phyloP scores from a whole-genome alignment of 2,329 filamentous ascomycete genomes.

The Alternaria brassicae region DNA sequence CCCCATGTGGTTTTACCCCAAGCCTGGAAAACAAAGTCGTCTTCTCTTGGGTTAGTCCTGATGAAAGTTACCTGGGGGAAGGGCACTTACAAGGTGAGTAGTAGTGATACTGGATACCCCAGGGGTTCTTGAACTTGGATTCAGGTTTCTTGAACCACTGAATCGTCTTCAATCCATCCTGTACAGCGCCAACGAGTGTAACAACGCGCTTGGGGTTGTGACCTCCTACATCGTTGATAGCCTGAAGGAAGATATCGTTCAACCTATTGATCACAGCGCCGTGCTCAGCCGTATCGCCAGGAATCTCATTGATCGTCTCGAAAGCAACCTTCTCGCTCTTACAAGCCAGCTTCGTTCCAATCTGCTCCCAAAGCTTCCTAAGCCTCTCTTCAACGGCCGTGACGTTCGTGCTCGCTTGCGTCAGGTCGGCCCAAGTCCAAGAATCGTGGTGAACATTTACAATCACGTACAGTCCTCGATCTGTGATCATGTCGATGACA shows the following conservation, averaged over 20 bases:
- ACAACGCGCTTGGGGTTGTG: constrained; percentile 64
- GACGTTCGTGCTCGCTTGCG: constrained; percentile 55
- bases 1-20: constrained; percentile 70
- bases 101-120: constrained; percentile 68
- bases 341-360: constrained; percentile 62
- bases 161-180: constrained; percentile 62
- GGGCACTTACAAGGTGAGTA: constrained; percentile 62
- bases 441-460: constrained; percentile 68
- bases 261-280: constrained; percentile 62
- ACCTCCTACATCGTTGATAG: constrained; percentile 62
- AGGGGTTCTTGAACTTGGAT: constrained; percentile 60
- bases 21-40: constrained; percentile 50
- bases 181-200: constrained; percentile 60
- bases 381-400: constrained; percentile 65
- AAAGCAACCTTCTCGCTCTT: constrained; percentile 63
- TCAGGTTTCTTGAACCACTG: constrained; percentile 62
- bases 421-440: constrained; percentile 65
- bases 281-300: constrained; percentile 60
- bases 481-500: constrained; percentile 64
- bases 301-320: constrained; percentile 67
- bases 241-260: constrained; percentile 64
- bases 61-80: neutral
- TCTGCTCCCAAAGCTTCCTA: constrained; percentile 64
- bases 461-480: constrained; percentile 60
- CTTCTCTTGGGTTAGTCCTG: constrained; percentile 6